A percentile compares a stretch with the other conserved stretches of the same genome.
Conservation (phyloP, 257 asterid species). For the Solanum clarkiae region DNA sequence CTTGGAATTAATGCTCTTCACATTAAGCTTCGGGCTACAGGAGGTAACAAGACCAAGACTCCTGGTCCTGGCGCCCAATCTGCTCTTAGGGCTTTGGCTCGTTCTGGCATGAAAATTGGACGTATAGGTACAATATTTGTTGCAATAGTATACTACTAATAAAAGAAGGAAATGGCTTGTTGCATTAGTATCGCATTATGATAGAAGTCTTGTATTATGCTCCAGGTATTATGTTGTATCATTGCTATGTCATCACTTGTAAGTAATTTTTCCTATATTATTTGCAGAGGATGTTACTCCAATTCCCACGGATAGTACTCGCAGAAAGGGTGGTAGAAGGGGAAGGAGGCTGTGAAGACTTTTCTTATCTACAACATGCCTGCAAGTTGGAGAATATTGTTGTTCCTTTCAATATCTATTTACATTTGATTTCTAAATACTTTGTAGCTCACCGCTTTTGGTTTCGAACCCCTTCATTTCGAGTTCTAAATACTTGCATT, state of each 20-base stretch:
- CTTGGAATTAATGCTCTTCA: slow-evolving; percentile 82
- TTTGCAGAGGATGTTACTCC: slow-evolving; percentile 85
- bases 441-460: background rate
- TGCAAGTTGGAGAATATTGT: background rate
- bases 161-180: background rate
- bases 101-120: slow-evolving; percentile 93
- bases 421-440: background rate
- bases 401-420: background rate
- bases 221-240: background rate
- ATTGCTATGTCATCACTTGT: background rate
- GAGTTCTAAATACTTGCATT: background rate
- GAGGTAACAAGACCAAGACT: slow-evolving; percentile 90
- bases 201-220: background rate
- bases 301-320: slow-evolving; percentile 83
- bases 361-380: background rate
- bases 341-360: slow-evolving; percentile 64
- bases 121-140: slow-evolving; percentile 48
- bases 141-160: too few relatives aligned
- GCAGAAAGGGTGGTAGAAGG: slow-evolving; percentile 90
- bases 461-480: background rate
- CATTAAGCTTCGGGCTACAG: slow-evolving; percentile 85
- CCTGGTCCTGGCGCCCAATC: slow-evolving; percentile 98
- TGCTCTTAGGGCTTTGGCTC: slow-evolving; percentile 89
- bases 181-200: background rate
- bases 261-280: background rate